Percentiles rank a stretch among this genome's conserved stretches.
phyloP scores from a whole-genome alignment of 768 basidiomycete genomes.

The Amyloporia xantha region DNA sequence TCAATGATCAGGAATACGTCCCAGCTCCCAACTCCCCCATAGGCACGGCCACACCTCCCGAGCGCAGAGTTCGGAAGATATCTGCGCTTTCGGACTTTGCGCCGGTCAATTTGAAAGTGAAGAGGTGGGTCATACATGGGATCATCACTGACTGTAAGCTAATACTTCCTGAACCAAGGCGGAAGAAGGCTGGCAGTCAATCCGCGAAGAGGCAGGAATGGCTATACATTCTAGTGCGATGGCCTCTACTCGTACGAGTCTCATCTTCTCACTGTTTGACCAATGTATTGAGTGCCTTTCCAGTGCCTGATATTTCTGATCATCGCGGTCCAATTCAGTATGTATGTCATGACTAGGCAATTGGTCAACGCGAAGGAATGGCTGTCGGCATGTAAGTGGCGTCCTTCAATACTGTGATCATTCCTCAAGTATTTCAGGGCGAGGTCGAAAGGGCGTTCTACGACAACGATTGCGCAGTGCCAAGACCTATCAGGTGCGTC shows the following conservation, averaged over 20 bases:
- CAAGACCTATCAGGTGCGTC: conserved; percentile 58
- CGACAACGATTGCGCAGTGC: conserved; percentile 72
- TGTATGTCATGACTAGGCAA: conserved; percentile 86
- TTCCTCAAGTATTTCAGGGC: conserved; percentile 43
- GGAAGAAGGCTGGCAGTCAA: conserved; percentile 28
- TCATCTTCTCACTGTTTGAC: neutral
- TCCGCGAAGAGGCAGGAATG: conserved; percentile 56
- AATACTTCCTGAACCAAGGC: conserved; percentile 19
- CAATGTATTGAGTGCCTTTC: neutral
- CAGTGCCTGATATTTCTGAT: conserved; percentile 79
- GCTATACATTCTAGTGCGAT: conserved; percentile 72
- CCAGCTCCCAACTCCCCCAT: conserved; percentile 9
- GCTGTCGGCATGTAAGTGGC: conserved; percentile 70
- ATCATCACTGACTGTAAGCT: neutral
- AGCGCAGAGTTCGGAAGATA: conserved; percentile 65
- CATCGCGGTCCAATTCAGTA: conserved; percentile 77
- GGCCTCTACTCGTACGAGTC: conserved; percentile 72
- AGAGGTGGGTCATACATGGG: conserved; percentile 41
- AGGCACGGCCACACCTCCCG: conserved; percentile 15
- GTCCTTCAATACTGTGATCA: neutral
- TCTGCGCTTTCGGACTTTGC: conserved; percentile 85
- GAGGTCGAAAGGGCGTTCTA: conserved; percentile 75
- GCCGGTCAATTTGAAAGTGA: conserved; percentile 81
- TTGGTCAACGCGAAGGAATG: conserved; percentile 94
- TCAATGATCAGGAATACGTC: conserved; percentile 5